Base-by-base conservation (phyloP, 805 yeast species). In the Monosporozyma aerobia region DNA sequence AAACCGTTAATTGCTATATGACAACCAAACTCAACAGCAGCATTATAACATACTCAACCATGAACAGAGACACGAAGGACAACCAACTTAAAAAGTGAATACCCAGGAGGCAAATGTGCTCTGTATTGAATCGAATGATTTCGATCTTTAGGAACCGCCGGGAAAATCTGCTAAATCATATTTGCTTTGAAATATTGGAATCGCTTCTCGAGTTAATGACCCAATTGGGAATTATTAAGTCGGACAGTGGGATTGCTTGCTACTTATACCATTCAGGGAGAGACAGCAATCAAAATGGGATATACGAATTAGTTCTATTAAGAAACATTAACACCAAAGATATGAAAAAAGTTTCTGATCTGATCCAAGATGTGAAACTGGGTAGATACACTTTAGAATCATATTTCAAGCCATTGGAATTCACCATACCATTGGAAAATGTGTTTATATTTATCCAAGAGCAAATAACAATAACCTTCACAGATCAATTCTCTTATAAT, bases 181-280 rank as follows among this genome's bases (percentile, higher is more conserved):
- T 56, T 59, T 83, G 7, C 58, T 70, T 33, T n/a, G 80, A 76
- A 55, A 80, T 85, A 9, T 61, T 90, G 16, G 73, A 73, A 13
- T 75, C 85, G 1, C 72, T 87, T 6, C 72, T 76, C 50, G 81
- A 79, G n/a, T 69, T 88, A 37, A 77, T 89, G 69, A 73, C 83
- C 3, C 83, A 81, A 48, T 71, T 87, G 53, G 80, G 85, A 1
- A 80, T 85, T 35, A 75, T 84, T 0, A 68, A 79, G 40, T 87
- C 90, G 1, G 73, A 74, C 46, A 84, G 92, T 1, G 90, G 88
- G 0, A 71, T 88, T 27, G 97, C 96, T 0, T 78, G 90, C 47
- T 79, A 82, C 60, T 63, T 86, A 14, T 80, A 79, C 68, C 80
- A 78, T 62, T 77, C 78, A 65, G 60, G 56, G 50, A 71, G 51